phyloP scores from a whole-genome alignment of 768 basidiomycete species.

The Inosperma sp. region DNA sequence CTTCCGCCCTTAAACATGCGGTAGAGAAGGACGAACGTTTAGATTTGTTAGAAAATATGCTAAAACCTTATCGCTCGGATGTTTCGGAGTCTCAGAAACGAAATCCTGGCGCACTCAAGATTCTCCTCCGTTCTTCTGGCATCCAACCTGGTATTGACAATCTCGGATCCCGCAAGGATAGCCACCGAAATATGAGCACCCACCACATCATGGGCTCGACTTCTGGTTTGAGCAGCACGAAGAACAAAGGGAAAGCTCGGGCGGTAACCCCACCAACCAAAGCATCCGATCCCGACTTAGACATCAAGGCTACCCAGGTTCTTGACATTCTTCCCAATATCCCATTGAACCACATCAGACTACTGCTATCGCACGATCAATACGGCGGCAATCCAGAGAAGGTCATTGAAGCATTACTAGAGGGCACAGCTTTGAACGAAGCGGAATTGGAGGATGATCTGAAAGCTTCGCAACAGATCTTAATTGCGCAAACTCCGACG shows the following conservation, averaged over 20 bases:
- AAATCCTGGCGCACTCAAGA: constrained; percentile 55
- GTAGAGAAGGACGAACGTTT: constrained; percentile 54
- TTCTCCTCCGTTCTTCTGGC: constrained; percentile 62
- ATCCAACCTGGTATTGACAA: too few species aligned
- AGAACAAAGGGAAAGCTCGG: constrained; percentile 43
- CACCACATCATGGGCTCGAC: not conserved
- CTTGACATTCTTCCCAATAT: constrained; percentile 72
- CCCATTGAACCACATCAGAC: constrained; percentile 50
- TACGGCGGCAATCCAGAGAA: constrained; percentile 56
- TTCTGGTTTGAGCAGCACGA: not conserved
- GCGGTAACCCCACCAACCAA: constrained; percentile 16
- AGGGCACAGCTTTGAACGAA: constrained; percentile 55
- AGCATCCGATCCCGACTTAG: constrained; percentile 48
- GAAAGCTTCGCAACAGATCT: not conserved
- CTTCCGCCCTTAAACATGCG: constrained; percentile 39
- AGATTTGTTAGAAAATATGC: constrained; percentile 49
- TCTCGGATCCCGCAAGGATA: too few species aligned
- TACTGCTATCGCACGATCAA: constrained; percentile 46
- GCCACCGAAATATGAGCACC: too few species aligned
- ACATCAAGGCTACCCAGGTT: constrained; percentile 61
- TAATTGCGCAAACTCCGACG: constrained; percentile 10
- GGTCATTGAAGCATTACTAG: constrained; percentile 68
- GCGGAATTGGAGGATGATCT: constrained; percentile 22
- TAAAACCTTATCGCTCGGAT: constrained; percentile 38
- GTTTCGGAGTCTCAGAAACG: constrained; percentile 18